Conservation (phyloP, 2,329 filamentous ascomycete genomes). For the Thielaviopsis cerberus region DNA sequence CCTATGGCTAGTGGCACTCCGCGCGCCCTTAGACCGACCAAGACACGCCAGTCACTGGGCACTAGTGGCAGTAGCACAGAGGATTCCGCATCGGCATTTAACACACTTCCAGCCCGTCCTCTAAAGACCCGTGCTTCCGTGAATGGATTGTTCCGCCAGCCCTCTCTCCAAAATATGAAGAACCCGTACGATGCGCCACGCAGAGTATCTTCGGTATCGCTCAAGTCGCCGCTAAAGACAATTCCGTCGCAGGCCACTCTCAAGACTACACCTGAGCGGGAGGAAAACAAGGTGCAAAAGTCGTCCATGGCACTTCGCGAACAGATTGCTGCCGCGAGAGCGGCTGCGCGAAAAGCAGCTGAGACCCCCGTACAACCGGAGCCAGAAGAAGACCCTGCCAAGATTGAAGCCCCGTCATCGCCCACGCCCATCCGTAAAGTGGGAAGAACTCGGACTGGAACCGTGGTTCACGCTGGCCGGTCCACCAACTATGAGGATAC, state of each 20-base stretch:
- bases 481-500: neutral
- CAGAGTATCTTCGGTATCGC: conserved; percentile 8
- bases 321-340: conserved; percentile 83
- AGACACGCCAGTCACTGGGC: conserved; percentile 13
- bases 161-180: conserved; percentile 27
- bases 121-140: conserved; percentile 34
- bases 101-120: conserved; percentile 27
- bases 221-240: conserved; percentile 7
- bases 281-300: conserved; percentile 26
- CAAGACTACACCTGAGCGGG: conserved; percentile 5
- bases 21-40: conserved; percentile 21
- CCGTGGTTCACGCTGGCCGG: conserved; percentile 6
- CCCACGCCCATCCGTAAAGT: conserved; percentile 25
- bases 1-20: conserved; percentile 28
- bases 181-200: conserved; percentile 14
- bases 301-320: conserved; percentile 70
- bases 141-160: conserved; percentile 36
- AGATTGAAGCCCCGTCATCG: neutral
- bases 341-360: conserved; percentile 44
- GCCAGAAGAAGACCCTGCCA: conserved; percentile 12
- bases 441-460: conserved; percentile 9
- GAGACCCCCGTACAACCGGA: conserved; percentile 16
- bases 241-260: neutral
- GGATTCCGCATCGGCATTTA: conserved; percentile 22
- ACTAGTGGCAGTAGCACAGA: conserved; percentile 10